Percentiles rank a stretch among this genome's conserved stretches.
Evolutionary conservation across 2,329 filamentous ascomycete species (phyloP).

Genomic region (Phoma herbarum): DNA sequence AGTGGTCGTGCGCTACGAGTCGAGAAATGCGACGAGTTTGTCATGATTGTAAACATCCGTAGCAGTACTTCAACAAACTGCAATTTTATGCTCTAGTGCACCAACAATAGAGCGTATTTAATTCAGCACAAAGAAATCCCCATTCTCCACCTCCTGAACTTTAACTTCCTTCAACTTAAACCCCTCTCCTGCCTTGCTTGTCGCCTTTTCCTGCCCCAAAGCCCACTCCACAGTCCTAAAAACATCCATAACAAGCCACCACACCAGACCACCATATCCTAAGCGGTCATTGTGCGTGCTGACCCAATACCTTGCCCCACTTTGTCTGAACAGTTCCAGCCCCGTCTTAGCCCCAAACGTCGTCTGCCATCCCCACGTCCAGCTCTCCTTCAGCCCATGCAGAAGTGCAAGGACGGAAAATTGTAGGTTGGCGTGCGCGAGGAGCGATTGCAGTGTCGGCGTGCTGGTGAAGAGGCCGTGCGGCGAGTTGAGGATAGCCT

Average conservation of each 20-base stretch:
- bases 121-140: conserved; percentile 3
- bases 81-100: neutral
- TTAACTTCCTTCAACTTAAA: neutral
- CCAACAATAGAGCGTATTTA: neutral
- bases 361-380: conserved; percentile 7
- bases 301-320: conserved; percentile 16
- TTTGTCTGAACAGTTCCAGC: conserved; percentile 8
- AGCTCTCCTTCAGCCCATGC: conserved; percentile 20
- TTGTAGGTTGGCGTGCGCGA: neutral
- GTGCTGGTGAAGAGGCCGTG: conserved; percentile 13
- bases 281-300: conserved; percentile 17
- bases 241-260: conserved; percentile 5
- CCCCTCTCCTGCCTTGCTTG: neutral
- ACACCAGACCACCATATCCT: conserved; percentile 12
- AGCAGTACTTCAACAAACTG: neutral
- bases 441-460: conserved; percentile 17
- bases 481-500: conserved; percentile 20
- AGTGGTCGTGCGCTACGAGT: neutral
- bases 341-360: conserved; percentile 14
- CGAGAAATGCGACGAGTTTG: neutral
- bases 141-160: conserved; percentile 6
- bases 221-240: conserved; percentile 14
- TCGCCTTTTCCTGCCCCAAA: conserved; percentile 3
- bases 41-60: neutral
- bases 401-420: conserved; percentile 10